Conservation (phyloP, 2,329 filamentous ascomycete species). For the Paraphaeosphaeria minitans region DNA sequence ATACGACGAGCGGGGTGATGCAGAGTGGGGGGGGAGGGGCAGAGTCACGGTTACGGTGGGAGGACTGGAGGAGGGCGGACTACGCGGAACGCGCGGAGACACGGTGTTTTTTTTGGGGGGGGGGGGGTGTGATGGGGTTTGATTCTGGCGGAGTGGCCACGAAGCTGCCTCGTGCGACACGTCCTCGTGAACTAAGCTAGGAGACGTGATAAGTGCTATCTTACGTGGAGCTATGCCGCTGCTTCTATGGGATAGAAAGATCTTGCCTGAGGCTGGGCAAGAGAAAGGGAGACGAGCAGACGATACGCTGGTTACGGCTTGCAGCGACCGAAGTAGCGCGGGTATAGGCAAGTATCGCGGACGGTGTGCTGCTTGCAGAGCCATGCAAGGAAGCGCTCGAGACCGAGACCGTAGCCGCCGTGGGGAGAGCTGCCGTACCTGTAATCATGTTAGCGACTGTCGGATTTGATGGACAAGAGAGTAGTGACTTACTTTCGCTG, state of each 20-base stretch:
- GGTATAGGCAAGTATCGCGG: conserved; percentile 74
- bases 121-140: conserved; percentile 17
- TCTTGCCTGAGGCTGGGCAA: background rate
- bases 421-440: conserved; percentile 92
- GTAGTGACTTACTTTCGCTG: conserved; percentile 77
- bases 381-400: conserved; percentile 79
- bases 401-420: conserved; percentile 89
- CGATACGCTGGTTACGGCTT: conserved; percentile 62
- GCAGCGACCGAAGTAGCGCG: conserved; percentile 80
- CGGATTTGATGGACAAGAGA: background rate
- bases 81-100: background rate
- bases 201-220: background rate
- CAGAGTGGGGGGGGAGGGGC: background rate
- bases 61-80: background rate
- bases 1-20: background rate
- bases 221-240: background rate
- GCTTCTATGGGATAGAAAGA: conserved; percentile 6
- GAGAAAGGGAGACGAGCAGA: background rate
- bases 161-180: background rate
- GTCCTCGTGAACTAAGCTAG: background rate
- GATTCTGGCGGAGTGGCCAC: conserved; percentile 9
- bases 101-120: too few species aligned
- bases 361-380: conserved; percentile 70
- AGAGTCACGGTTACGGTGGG: background rate
- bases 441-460: conserved; percentile 23